Conservation (phyloP, 768 basidiomycete genomes). For the Cystofilobasidium macerans region DNA sequence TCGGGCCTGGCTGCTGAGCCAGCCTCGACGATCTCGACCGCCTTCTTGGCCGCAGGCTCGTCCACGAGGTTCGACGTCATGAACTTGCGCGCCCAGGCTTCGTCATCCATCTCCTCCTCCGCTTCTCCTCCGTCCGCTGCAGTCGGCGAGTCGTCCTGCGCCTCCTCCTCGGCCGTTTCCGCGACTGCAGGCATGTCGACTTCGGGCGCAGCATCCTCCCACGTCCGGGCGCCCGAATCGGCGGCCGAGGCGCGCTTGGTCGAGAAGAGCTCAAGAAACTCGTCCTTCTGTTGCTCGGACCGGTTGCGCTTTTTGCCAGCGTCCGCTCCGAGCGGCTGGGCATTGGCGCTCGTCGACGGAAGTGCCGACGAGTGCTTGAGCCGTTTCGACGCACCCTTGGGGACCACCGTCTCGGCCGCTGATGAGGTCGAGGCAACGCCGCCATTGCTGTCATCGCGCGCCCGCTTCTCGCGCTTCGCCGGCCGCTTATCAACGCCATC, state of each 20-base stretch:
- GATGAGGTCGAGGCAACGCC: not conserved
- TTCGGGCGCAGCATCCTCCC: slow-evolving; percentile 46
- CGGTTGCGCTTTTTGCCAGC: slow-evolving; percentile 40
- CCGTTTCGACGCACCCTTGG: slow-evolving; percentile 15
- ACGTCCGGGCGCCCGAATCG: slow-evolving; percentile 47
- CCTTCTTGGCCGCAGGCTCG: slow-evolving; percentile 43
- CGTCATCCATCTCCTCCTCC: slow-evolving; percentile 22
- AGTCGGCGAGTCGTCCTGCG: slow-evolving; percentile 28
- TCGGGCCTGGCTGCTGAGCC: slow-evolving; percentile 25
- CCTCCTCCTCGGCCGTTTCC: slow-evolving; percentile 12
- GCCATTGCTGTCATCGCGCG: not conserved
- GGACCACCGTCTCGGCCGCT: not conserved
- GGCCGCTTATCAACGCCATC: slow-evolving; percentile 38
- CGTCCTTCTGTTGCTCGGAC: slow-evolving; percentile 8
- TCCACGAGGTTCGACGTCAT: slow-evolving; percentile 36
- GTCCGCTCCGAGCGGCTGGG: slow-evolving; percentile 3
- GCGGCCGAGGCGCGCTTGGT: slow-evolving; percentile 5
- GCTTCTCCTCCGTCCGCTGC: slow-evolving; percentile 30
- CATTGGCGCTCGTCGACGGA: slow-evolving; percentile 37
- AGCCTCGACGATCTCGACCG: slow-evolving; percentile 45
- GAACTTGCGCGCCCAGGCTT: slow-evolving; percentile 1
- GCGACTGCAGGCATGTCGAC: not conserved
- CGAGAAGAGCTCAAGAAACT: slow-evolving; percentile 8
- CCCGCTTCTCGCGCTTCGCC: slow-evolving; percentile 42
- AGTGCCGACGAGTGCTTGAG: slow-evolving; percentile 12